Percentiles rank a stretch among this genome's conserved stretches.
These are phyloP conservation scores for Fusarium continuum DNA, from an alignment of 2,329 filamentous ascomycete genomes.

Conservation along the genomic window DNA sequence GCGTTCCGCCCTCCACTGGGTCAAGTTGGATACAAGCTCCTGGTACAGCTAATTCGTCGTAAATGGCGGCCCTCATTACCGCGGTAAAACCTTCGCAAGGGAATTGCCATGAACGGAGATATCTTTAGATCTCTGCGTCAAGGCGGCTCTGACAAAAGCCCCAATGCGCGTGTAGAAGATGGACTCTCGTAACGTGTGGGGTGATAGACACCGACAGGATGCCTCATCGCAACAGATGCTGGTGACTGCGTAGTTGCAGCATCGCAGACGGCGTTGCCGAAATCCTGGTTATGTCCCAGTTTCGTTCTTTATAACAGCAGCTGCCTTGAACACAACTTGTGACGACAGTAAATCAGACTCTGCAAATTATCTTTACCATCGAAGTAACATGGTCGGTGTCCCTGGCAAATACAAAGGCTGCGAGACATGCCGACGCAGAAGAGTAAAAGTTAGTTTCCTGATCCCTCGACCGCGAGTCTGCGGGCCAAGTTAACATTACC, in stretches of 20 bases:
- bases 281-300: slow-evolving; percentile 4
- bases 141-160: slow-evolving; percentile 6
- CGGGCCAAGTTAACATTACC: slow-evolving; percentile 5
- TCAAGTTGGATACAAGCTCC: slow-evolving; percentile 20
- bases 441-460: slow-evolving; percentile 62
- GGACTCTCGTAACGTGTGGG: slow-evolving; percentile 35
- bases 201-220: slow-evolving; percentile 32
- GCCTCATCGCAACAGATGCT: slow-evolving; percentile 22
- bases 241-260: slow-evolving; percentile 36
- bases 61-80: slow-evolving; percentile 33
- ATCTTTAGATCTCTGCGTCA: slow-evolving; percentile 15
- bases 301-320: slow-evolving; percentile 1
- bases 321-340: background rate
- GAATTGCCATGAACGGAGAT: slow-evolving; percentile 27
- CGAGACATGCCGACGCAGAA: slow-evolving; percentile 66
- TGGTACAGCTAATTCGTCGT: slow-evolving; percentile 34
- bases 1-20: slow-evolving; percentile 24
- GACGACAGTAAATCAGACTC: background rate
- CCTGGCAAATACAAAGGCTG: slow-evolving; percentile 72
- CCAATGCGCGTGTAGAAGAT: slow-evolving; percentile 21
- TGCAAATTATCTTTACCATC: background rate
- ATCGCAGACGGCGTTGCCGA: slow-evolving; percentile 21
- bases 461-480: background rate
- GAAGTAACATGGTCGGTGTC: slow-evolving; percentile 65
- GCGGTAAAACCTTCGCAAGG: slow-evolving; percentile 32